These are phyloP conservation scores for Podila verticillata DNA, from an alignment of 192 early-diverging fungal genomes.

Conservation along the genomic window DNA sequence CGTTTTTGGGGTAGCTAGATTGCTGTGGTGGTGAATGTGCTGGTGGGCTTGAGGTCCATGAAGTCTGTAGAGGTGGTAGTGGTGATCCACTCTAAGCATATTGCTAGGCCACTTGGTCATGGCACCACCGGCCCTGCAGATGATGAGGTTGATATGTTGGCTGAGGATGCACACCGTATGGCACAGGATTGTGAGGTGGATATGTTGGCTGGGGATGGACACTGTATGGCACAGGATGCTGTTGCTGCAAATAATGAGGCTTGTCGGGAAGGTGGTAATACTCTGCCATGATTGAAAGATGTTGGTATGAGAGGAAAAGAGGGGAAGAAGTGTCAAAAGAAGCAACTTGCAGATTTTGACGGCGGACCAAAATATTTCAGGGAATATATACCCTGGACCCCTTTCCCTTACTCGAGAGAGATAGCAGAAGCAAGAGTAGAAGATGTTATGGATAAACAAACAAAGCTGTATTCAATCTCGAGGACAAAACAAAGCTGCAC, in stretches of 20 bases:
- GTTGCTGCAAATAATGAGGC: constrained; percentile 1
- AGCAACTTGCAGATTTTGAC: constrained; percentile 10
- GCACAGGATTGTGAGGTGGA: too few relatives aligned
- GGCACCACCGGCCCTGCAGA: constrained; percentile 12
- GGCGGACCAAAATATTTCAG: constrained; percentile 9
- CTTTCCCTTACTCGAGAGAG: constrained; percentile 1
- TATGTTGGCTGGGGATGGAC: too few relatives aligned
- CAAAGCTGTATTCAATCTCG: background rate
- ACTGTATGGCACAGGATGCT: too few relatives aligned
- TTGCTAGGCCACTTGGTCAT: constrained; percentile 7
- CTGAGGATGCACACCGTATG: too few relatives aligned
- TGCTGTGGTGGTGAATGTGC: constrained; percentile 4
- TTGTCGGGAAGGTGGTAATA: constrained; percentile 4
- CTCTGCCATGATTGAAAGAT: constrained; percentile 3
- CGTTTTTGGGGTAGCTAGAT: constrained; percentile 1
- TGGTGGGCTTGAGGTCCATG: constrained; percentile 2
- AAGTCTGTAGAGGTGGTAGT: background rate
- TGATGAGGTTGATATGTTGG: constrained; percentile 9
- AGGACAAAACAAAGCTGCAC: background rate
- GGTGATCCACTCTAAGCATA: constrained; percentile 8
- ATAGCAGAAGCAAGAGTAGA: background rate
- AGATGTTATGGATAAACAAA: background rate
- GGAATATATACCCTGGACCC: background rate
- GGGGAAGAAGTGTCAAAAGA: constrained; percentile 3
- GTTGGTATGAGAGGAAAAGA: constrained; percentile 5